Base-by-base conservation (phyloP, 768 basidiomycete species). In the Xerocomus spinulosus region DNA sequence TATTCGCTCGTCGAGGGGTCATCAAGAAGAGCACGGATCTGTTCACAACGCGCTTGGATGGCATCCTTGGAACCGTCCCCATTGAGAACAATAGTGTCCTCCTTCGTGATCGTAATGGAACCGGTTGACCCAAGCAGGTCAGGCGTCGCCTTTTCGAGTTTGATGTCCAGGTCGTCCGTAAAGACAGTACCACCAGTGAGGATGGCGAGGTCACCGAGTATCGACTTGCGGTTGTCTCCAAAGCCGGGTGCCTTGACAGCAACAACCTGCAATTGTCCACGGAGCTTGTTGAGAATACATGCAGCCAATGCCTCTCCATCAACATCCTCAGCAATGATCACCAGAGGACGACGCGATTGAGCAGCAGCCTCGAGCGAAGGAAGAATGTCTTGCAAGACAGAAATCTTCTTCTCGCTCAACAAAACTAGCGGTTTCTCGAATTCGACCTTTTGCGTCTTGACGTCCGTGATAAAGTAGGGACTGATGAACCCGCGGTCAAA, bases 401-500 rank as follows among this genome's bases (percentile, higher is more conserved):
- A 93, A 58, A 99, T 97, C 79, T 99, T 99, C 84, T 97, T 97
- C 75, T 99, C 95, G 49, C 83, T 87, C 44, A 99, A 79, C 37
- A 98, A 82, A 60, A 98, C 85, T 60, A 85, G 73, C 14, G 95
- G 95, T 73, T 97, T 98, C 75, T 99, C 95, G 54, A 96, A 88
- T 68, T 98, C 94, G 74, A 87, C 87, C 68, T 88, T 92, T 68
- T 97, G 95, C 36, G 79, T 64, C 81, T 98, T 97, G 76, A 94
- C 88, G 73, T 99, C 92, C 55, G 95, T 98, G 71, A 99, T 83
- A 69, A 98, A 96, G 81, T 97, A 97, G 0, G 94, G 92, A 1
- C 90, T 92, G 72, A 97, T 95, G 79, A 82, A 99, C 18, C 95
- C 95, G 45, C 95, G 88, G 81, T 99, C 95, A 73, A 99, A 97